Evolutionary conservation across 768 basidiomycete species (phyloP).

Genomic region (Tephrocybe sp.): DNA sequence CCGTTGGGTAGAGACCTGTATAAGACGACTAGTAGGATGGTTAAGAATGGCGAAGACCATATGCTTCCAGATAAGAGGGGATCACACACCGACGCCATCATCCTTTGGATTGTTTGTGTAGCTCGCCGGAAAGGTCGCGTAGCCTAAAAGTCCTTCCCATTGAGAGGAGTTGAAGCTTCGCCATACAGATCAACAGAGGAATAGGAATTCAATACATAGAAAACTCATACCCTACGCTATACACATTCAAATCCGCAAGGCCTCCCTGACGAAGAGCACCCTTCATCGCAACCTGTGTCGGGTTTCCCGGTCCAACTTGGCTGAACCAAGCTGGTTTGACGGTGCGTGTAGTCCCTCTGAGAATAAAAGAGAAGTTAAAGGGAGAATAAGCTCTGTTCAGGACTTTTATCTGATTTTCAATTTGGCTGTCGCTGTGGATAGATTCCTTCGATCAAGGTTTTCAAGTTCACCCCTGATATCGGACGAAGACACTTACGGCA

Average conservation of each 20-base stretch:
- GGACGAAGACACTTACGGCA: slow-evolving; percentile 34
- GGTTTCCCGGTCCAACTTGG: slow-evolving; percentile 34
- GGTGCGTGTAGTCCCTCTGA: slow-evolving; percentile 43
- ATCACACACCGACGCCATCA: slow-evolving; percentile 42
- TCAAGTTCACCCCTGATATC: background rate
- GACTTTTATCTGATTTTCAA: slow-evolving; percentile 27
- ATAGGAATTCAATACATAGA: background rate
- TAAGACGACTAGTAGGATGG: slow-evolving; percentile 31
- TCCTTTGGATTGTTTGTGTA: slow-evolving; percentile 41
- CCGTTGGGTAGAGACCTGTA: slow-evolving; percentile 46
- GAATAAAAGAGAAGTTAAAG: slow-evolving; percentile 38
- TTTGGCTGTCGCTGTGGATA: slow-evolving; percentile 8
- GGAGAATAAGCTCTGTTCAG: slow-evolving; percentile 43
- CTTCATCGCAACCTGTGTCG: slow-evolving; percentile 51
- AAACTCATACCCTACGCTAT: slow-evolving; percentile 46
- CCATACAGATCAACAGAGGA: too few relatives aligned
- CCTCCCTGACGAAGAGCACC: slow-evolving; percentile 40
- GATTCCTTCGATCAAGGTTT: background rate
- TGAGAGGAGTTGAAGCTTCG: slow-evolving; percentile 37
- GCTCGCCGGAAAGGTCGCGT: slow-evolving; percentile 51
- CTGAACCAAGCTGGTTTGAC: slow-evolving; percentile 53
- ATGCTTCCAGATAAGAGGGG: background rate
- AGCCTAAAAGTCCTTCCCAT: slow-evolving; percentile 49
- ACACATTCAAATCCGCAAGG: slow-evolving; percentile 45
- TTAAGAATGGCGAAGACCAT: background rate